These are phyloP conservation scores for Aegle marmelos DNA, from an alignment of 345 rosid species.

Conservation along the genomic window DNA sequence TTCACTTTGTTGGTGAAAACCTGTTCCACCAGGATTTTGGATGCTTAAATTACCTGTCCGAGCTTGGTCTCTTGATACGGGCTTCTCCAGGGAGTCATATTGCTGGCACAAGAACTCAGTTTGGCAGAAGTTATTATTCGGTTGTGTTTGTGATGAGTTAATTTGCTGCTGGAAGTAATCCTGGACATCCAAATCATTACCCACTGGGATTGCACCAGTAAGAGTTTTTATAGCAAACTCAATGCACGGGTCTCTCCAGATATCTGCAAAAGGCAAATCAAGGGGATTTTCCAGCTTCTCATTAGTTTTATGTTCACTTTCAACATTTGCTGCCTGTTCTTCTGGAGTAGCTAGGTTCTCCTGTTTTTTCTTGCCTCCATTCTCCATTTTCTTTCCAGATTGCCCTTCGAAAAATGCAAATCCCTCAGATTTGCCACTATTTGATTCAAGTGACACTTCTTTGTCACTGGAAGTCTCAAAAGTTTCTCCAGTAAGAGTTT, in stretches of 20 bases:
- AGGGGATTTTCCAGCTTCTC: constrained; percentile 28
- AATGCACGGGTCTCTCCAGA: constrained; percentile 88
- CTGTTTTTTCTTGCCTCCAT: constrained; percentile 15
- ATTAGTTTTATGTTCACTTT: constrained; percentile 12
- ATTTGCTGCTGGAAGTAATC: constrained; percentile 35
- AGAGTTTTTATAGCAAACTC: constrained; percentile 93
- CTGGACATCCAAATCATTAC: constrained; percentile 31
- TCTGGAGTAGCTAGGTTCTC: constrained; percentile 10
- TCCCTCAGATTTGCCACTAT: constrained; percentile 21
- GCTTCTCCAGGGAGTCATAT: constrained; percentile 26
- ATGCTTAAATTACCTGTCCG: constrained; percentile 12
- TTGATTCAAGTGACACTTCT: constrained; percentile 33
- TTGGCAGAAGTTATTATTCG: constrained; percentile 36
- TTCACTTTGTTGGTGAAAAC: constrained; percentile 18
- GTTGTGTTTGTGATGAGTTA: constrained; percentile 33
- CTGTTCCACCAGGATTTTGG: constrained; percentile 24
- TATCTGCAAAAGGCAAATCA: constrained; percentile 38
- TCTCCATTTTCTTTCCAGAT: constrained; percentile 16
- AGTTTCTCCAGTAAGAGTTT: constrained; percentile 73
- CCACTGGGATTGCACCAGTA: constrained; percentile 74
- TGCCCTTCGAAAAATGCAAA: constrained; percentile 18
- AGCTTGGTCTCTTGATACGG: constrained; percentile 21
- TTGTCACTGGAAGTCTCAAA: constrained; percentile 36
- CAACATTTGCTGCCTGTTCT: constrained; percentile 21
- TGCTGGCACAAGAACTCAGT: constrained; percentile 40